These are phyloP conservation scores for Porodaedalea pini DNA, from an alignment of 1,284 basidiomycete genomes.

Conservation along the genomic window DNA sequence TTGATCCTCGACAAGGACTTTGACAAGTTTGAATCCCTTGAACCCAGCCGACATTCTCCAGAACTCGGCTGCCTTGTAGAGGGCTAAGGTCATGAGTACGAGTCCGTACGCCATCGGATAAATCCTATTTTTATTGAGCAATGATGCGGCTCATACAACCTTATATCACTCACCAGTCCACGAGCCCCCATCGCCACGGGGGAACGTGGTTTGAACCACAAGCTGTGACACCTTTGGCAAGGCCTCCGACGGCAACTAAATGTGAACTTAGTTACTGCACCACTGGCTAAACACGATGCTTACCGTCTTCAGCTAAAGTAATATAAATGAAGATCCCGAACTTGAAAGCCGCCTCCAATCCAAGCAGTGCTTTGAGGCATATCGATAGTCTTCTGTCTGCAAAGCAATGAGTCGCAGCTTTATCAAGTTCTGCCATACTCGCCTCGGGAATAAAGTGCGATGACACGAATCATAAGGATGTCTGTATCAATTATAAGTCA, in stretches of 20 bases:
- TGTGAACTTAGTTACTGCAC: background rate
- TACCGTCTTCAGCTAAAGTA: background rate
- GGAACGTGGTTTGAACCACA: background rate
- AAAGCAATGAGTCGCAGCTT: background rate
- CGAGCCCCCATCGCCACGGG: background rate
- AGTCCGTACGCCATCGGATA: background rate
- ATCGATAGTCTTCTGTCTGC: background rate
- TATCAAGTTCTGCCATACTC: background rate
- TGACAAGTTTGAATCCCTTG: background rate
- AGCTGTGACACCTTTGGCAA: background rate
- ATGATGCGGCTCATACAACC: background rate
- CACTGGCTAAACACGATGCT: background rate
- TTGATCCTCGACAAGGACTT: conserved; percentile 4
- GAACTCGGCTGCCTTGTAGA: background rate
- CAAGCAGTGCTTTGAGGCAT: background rate
- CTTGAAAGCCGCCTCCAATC: background rate
- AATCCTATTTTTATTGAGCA: background rate
- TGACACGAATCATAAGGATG: background rate
- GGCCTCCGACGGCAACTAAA: background rate
- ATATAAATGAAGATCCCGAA: background rate
- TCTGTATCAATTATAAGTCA: too few species aligned
- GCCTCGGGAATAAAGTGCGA: background rate
- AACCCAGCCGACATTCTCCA: conserved; percentile 1
- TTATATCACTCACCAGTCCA: background rate
- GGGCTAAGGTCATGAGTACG: background rate